Conservation (phyloP, 2,329 filamentous ascomycete genomes). For the Fonsecaea multimorphosa region DNA sequence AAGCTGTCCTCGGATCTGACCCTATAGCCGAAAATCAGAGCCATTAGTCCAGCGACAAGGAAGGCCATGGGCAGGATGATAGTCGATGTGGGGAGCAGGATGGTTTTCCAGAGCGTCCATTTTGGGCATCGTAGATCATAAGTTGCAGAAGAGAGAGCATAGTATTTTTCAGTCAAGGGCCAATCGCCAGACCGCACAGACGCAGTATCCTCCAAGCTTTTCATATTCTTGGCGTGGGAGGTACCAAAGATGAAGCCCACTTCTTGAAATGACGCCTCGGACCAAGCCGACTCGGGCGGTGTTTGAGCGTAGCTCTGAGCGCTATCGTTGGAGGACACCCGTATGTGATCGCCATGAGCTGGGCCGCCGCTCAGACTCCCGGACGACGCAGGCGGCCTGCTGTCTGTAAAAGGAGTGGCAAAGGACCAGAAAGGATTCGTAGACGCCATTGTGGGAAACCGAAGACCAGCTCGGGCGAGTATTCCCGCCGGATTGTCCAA, state of each 20-base stretch:
- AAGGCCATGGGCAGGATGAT: constrained; percentile 36
- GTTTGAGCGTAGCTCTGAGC: constrained; percentile 16
- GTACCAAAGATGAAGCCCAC: constrained; percentile 19
- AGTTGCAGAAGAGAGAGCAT: constrained; percentile 13
- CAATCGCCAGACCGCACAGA: constrained; percentile 16
- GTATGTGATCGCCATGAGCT: constrained; percentile 12
- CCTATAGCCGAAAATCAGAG: constrained; percentile 35
- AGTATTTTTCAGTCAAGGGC: constrained; percentile 32
- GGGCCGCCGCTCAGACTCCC: constrained; percentile 12
- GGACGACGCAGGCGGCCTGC: constrained; percentile 3
- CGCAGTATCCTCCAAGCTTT: constrained; percentile 11
- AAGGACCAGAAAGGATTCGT: constrained; percentile 23
- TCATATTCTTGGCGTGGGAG: constrained; percentile 17
- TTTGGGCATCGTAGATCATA: constrained; percentile 23
- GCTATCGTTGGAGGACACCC: constrained; percentile 13
- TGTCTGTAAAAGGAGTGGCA: constrained; percentile 10
- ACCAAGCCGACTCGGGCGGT: constrained; percentile 27
- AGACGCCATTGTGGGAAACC: constrained; percentile 13
- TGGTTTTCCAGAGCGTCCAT: constrained; percentile 27
- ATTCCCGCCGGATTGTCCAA: neutral
- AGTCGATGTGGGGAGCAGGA: constrained; percentile 31
- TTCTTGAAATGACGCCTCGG: constrained; percentile 14
- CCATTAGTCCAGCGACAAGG: constrained; percentile 34
- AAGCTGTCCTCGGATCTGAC: constrained; percentile 31
- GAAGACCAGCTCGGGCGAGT: neutral